Percentiles rank a stretch among this genome's conserved stretches.
phyloP scores from a whole-genome alignment of 1,284 basidiomycete species.

The Marasmius fiardii region DNA sequence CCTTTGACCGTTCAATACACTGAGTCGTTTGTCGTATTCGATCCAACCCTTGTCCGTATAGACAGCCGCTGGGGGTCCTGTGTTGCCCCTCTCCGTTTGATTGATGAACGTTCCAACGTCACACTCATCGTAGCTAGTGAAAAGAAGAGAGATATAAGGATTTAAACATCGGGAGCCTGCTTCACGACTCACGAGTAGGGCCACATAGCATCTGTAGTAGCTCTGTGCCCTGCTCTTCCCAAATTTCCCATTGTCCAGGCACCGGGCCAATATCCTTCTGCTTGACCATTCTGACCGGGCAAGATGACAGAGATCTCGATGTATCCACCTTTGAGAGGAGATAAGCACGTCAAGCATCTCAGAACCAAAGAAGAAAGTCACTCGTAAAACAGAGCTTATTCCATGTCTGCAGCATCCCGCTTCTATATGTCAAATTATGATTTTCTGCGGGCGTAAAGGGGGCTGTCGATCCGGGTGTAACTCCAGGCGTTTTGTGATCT shows the following conservation, averaged over 20 bases:
- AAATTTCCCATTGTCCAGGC: slow-evolving; percentile 95
- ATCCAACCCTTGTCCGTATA: slow-evolving; percentile 40
- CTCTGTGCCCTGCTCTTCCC: slow-evolving; percentile 77
- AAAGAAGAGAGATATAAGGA: slow-evolving; percentile 23
- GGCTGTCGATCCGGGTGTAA: slow-evolving; percentile 29
- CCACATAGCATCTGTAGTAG: slow-evolving; percentile 80
- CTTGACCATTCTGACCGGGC: slow-evolving; percentile 9
- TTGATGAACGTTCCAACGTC: slow-evolving; percentile 80
- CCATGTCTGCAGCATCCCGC: slow-evolving; percentile 71
- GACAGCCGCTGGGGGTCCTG: slow-evolving; percentile 52
- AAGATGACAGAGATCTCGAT: slow-evolving; percentile 50
- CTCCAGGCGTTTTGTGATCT: neutral
- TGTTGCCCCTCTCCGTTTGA: slow-evolving; percentile 51
- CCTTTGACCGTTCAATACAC: slow-evolving; percentile 68
- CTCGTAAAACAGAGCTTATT: slow-evolving; percentile 84
- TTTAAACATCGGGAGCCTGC: neutral
- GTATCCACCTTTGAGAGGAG: slow-evolving; percentile 48
- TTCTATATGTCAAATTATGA: slow-evolving; percentile 65
- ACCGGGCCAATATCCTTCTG: slow-evolving; percentile 54
- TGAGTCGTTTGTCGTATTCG: slow-evolving; percentile 48
- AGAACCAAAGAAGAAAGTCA: slow-evolving; percentile 17
- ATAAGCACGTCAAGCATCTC: slow-evolving; percentile 19
- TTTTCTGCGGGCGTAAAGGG: slow-evolving; percentile 41
- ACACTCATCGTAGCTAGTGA: slow-evolving; percentile 59
- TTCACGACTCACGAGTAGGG: slow-evolving; percentile 41